Evolutionary conservation across 148 eudicot genomes (phyloP).

Genomic region (Silene latifolia): DNA sequence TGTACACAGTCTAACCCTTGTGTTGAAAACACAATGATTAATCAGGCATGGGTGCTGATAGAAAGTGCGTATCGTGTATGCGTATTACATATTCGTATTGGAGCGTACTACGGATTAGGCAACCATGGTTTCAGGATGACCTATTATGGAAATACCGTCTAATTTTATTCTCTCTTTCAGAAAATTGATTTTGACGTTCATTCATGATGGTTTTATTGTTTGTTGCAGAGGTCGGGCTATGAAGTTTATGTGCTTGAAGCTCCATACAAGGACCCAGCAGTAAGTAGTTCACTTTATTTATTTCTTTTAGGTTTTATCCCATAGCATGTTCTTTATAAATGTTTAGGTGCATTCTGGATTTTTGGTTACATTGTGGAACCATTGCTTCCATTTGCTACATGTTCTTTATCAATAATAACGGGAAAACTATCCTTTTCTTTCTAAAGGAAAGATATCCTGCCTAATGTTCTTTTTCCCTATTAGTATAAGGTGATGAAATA

Average conservation of each 20-base stretch:
- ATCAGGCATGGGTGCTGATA: too few relatives aligned
- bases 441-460: not conserved
- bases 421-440: not conserved
- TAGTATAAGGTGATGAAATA: conserved; percentile 1
- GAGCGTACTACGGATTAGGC: too few relatives aligned
- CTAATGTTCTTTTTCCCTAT: not conserved
- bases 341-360: conserved; percentile 4
- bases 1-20: not conserved
- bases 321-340: not conserved
- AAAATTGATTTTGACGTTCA: not conserved
- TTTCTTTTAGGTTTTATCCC: not conserved
- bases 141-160: not conserved
- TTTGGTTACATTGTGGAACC: not conserved
- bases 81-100: too few relatives aligned
- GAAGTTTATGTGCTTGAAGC: conserved; percentile 91
- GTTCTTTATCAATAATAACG: not conserved
- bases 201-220: conserved; percentile 23
- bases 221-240: conserved; percentile 83
- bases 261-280: conserved; percentile 91
- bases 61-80: too few relatives aligned
- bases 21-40: not conserved
- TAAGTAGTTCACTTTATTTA: conserved; percentile 35
- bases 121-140: not conserved
- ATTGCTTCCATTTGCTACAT: not conserved
- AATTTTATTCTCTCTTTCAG: not conserved